These are phyloP conservation scores for Cinchona pubescens DNA, from an alignment of 257 asterid species.

Conservation along the genomic window DNA sequence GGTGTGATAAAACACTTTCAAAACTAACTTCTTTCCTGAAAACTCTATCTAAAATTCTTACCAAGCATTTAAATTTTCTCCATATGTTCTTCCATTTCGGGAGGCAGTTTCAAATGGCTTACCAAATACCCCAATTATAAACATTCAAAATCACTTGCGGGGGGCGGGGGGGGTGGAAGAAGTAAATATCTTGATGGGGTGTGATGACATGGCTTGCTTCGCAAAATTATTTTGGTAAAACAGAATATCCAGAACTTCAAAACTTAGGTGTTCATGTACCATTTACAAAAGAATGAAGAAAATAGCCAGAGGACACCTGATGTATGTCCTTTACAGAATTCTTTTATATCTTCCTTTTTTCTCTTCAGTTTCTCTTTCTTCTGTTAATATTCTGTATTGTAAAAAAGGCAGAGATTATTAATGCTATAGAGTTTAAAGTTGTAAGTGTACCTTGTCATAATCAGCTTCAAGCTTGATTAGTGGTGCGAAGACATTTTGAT, in stretches of 20 bases:
- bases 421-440: background rate
- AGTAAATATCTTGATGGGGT: background rate
- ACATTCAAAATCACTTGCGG: background rate
- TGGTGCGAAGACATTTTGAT: slow-evolving; percentile 98
- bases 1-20: background rate
- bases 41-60: background rate
- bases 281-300: background rate
- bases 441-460: slow-evolving; percentile 77
- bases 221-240: background rate
- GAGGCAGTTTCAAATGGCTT: background rate
- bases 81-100: background rate
- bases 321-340: background rate
- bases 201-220: background rate
- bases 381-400: background rate
- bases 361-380: background rate
- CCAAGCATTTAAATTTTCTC: background rate
- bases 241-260: background rate
- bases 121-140: background rate
- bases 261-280: background rate
- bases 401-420: background rate
- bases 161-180: background rate
- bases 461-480: slow-evolving; percentile 99
- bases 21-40: too few species aligned
- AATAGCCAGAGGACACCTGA: background rate
- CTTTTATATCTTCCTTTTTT: background rate